phyloP scores from a whole-genome alignment of 1,139 yeast genomes.

The Yamadazyma epiphylla region DNA sequence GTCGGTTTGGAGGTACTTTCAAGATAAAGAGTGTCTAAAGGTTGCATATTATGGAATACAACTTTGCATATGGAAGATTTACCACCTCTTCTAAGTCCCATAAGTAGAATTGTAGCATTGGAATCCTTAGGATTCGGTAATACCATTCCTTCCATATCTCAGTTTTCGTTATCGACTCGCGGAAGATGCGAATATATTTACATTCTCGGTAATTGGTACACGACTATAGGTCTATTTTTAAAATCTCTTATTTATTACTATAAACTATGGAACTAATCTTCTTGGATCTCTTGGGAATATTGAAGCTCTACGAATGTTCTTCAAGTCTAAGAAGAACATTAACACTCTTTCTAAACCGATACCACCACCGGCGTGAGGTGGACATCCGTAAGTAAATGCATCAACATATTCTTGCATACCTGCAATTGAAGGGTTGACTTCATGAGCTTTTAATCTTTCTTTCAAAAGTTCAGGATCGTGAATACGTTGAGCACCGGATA shows the following conservation, averaged over 20 bases:
- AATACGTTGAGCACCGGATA: conserved; percentile 98
- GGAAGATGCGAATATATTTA: too few species aligned
- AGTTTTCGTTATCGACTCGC: neutral
- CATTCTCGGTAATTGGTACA: too few species aligned
- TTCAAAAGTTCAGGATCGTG: conserved; percentile 84
- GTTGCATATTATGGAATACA: conserved; percentile 95
- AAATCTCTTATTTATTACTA: too few species aligned
- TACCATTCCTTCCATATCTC: conserved; percentile 33
- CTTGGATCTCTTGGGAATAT: conserved; percentile 98
- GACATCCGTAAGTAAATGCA: conserved; percentile 90
- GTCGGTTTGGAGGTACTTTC: conserved; percentile 92
- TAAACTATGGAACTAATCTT: conserved; percentile 73
- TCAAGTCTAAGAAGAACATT: conserved; percentile 94
- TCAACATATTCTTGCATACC: conserved; percentile 90
- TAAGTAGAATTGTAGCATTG: conserved; percentile 69
- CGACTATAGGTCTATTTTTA: too few species aligned
- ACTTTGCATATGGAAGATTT: conserved; percentile 93
- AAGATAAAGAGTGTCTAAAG: conserved; percentile 83
- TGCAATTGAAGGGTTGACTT: conserved; percentile 71
- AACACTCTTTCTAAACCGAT: conserved; percentile 98
- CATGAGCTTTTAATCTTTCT: conserved; percentile 81
- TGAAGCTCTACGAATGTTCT: conserved; percentile 95
- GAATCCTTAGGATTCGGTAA: conserved; percentile 38
- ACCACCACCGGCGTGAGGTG: conserved; percentile 99
- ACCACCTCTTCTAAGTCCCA: conserved; percentile 83